phyloP scores from a whole-genome alignment of 1,284 basidiomycete genomes.

The Pseudozyma thailandica region DNA sequence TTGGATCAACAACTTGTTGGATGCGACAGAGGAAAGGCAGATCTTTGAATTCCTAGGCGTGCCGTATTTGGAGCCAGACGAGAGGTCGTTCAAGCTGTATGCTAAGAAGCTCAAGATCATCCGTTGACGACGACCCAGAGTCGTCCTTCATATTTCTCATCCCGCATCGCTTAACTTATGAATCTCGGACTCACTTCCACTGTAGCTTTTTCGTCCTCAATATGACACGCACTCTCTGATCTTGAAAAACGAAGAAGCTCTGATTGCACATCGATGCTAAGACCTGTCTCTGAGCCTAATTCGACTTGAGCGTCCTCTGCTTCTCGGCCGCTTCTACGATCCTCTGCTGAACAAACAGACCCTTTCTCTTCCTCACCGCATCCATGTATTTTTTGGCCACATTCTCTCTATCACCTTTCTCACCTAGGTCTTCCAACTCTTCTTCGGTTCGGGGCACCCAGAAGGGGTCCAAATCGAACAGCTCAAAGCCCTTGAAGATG shows the following conservation, averaged over 20 bases:
- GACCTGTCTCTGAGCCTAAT: too few relatives aligned
- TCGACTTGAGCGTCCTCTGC: conserved; percentile 66
- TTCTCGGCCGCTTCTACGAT: conserved; percentile 66
- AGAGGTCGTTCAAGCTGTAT: conserved; percentile 21
- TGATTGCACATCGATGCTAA: too few relatives aligned
- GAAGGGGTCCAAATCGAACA: conserved; percentile 80
- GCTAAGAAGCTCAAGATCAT: conserved; percentile 13
- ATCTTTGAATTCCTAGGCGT: conserved; percentile 30
- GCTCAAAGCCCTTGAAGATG: conserved; percentile 83
- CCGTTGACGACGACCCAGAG: not conserved
- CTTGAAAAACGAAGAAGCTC: too few relatives aligned
- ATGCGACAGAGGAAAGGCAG: conserved; percentile 31
- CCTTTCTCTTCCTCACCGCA: conserved; percentile 74
- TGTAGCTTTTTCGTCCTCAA: not conserved
- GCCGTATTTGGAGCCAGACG: conserved; percentile 28
- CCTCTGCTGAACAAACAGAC: conserved; percentile 56
- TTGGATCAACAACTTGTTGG: conserved; percentile 27
- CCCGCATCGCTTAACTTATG: too few relatives aligned
- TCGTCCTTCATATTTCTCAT: too few relatives aligned
- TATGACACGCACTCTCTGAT: too few relatives aligned
- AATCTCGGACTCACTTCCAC: too few relatives aligned
- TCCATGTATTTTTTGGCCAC: conserved; percentile 97
- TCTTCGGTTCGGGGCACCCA: conserved; percentile 99
- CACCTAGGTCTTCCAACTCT: conserved; percentile 95
- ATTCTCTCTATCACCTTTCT: conserved; percentile 92